Evolutionary conservation across 2,329 filamentous ascomycete genomes (phyloP), one percentile per base, ranked within the genome.

Genomic region (Beauveria sp.): DNA sequence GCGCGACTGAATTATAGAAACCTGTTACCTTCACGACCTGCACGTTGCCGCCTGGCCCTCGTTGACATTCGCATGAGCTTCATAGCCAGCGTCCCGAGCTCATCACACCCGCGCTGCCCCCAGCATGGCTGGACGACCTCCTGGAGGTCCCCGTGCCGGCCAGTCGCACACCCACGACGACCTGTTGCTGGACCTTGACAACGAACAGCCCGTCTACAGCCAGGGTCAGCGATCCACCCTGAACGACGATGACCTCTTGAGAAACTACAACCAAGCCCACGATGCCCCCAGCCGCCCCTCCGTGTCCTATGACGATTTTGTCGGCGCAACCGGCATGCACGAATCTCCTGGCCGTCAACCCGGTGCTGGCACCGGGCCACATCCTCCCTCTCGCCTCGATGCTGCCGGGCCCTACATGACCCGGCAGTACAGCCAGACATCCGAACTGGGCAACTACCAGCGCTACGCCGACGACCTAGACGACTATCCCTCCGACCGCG

Each of bases 221-320:
- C 83, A 82, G 67, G 91, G 91, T 65, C 88, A 92, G 73, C 85
- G 86, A 62, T 88, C 92, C 55, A 85, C 88, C n/a, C 79, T 90
- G 64, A 88, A 88, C 73, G 92, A 96, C 73, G 89, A 96, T 67
- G 87, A 93, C 66, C 80, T 96, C 53, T 78, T 93, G 71, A 84
- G 86, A 72, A 85, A 85, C 66, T 93, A 91, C 76, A 84, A 89
- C 70, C 86, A 88, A 71, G 82, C 90, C 69, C 81, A 85, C 65
- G 84, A 90, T 66, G 79, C 83, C 67, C 78, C 84, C 64, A 68
- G 86, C 62, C 89, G 93, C 67, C 90, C 92, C 58, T 97, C 93
- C 28, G 87, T 93, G 58, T 96, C 92, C 63, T 97, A 97, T 76
- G 93, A 97, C 80, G 89, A 95, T 69, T 98, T 97, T 73, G 88